Percentiles rank a stretch among this genome's conserved stretches.
Conservation (phyloP, 2,329 filamentous ascomycete species). For the Colletotrichum sp. region DNA sequence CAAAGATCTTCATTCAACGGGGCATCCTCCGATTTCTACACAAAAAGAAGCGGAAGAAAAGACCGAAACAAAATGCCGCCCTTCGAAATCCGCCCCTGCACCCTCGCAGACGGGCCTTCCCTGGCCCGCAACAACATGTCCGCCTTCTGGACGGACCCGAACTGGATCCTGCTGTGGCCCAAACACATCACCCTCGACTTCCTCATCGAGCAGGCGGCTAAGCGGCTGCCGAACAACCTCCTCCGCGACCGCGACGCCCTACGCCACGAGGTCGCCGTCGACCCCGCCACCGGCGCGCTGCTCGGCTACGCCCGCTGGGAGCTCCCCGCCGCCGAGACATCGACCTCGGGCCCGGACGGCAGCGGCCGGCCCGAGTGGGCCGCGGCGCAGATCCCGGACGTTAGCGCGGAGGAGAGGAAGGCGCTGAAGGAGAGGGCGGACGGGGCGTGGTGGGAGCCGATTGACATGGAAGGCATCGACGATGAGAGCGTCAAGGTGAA, state of each 20-base stretch:
- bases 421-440: conserved; percentile 1
- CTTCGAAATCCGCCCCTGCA: conserved; percentile 12
- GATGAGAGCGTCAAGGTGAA: conserved; percentile 2
- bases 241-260: conserved; percentile 17
- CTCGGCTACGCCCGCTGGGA: conserved; percentile 28
- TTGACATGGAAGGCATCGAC: neutral
- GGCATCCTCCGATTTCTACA: neutral
- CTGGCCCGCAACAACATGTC: conserved; percentile 28
- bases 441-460: conserved; percentile 15
- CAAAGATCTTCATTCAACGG: neutral
- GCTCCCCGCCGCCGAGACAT: conserved; percentile 12
- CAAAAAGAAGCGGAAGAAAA: neutral
- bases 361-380: conserved; percentile 5
- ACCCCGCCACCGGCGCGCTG: conserved; percentile 24
- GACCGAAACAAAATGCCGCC: neutral
- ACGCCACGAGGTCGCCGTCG: conserved; percentile 26
- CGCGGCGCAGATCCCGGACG: conserved; percentile 15
- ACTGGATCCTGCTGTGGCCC: conserved; percentile 24
- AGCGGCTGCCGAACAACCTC: conserved; percentile 22
- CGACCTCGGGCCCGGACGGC: neutral
- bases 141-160: conserved; percentile 28
- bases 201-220: conserved; percentile 6
- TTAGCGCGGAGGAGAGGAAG: conserved; percentile 12
- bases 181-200: conserved; percentile 3
- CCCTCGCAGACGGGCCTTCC: conserved; percentile 22